phyloP scores from a whole-genome alignment of 371 early-diverging fungal species.

The Mortierella sp. region DNA sequence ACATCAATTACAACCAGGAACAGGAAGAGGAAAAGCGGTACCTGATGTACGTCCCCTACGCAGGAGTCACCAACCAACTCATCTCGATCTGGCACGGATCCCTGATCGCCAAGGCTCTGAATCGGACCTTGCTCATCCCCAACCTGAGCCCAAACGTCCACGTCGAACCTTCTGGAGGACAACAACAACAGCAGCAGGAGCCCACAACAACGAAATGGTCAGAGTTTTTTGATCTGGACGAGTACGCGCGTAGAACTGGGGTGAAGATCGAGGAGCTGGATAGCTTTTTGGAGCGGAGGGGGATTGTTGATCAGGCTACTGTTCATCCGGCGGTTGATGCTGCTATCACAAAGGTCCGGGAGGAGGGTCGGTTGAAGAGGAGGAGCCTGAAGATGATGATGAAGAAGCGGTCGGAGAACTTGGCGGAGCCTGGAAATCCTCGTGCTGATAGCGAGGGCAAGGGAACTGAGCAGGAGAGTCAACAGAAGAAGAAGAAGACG shows the following conservation, averaged over 20 bases:
- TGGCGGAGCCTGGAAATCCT: not conserved
- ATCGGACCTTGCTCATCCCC: slow-evolving; percentile 69
- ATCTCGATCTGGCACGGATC: slow-evolving; percentile 57
- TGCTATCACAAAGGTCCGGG: not conserved
- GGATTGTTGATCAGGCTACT: slow-evolving; percentile 25
- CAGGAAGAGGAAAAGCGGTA: slow-evolving; percentile 18
- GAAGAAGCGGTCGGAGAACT: not conserved
- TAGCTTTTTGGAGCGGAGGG: slow-evolving; percentile 28
- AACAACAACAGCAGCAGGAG: slow-evolving; percentile 1
- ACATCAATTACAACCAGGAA: not conserved
- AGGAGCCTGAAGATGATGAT: not conserved
- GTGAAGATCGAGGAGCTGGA: slow-evolving; percentile 42
- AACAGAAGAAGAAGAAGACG: slow-evolving; percentile 6
- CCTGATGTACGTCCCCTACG: slow-evolving; percentile 49
- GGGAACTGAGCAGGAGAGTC: not conserved
- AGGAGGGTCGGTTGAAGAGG: not conserved
- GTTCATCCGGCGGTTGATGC: not conserved
- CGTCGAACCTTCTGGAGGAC: slow-evolving; percentile 20
- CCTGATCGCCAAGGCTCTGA: slow-evolving; percentile 65
- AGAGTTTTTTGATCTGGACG: slow-evolving; percentile 43
- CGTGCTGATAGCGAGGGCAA: not conserved
- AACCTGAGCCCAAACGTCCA: slow-evolving; percentile 59
- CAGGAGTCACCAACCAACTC: slow-evolving; percentile 49
- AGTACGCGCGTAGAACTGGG: slow-evolving; percentile 25
- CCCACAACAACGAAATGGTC: slow-evolving; percentile 43